Conservation (phyloP, 257 asterid species). For the Jasminum sambac region DNA sequence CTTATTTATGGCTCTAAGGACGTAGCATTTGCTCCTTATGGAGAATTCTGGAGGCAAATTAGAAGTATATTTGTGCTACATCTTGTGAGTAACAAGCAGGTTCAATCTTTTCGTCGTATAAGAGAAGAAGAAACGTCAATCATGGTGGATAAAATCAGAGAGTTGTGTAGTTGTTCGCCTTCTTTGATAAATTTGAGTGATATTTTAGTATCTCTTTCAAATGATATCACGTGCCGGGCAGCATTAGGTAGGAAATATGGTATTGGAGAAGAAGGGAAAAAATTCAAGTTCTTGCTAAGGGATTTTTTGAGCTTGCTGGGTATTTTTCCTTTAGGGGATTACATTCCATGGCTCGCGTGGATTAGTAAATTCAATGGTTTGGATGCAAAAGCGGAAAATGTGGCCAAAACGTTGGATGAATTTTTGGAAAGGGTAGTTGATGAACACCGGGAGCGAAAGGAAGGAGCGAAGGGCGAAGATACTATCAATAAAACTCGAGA, state of each 20-base stretch:
- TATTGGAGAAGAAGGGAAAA: conserved; percentile 39
- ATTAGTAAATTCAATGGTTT: conserved; percentile 43
- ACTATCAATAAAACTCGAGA: conserved; percentile 3
- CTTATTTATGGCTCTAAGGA: conserved; percentile 35
- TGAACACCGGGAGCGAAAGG: conserved; percentile 24
- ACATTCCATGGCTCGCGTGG: conserved; percentile 54
- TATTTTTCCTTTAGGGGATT: conserved; percentile 36
- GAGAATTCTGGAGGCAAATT: conserved; percentile 52
- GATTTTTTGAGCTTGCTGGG: conserved; percentile 38
- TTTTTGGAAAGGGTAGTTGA: conserved; percentile 42
- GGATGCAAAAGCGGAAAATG: conserved; percentile 29
- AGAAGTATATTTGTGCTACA: conserved; percentile 43
- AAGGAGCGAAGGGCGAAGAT: background rate
- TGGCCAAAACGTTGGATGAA: conserved; percentile 40
- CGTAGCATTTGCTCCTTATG: conserved; percentile 38
- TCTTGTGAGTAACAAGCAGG: conserved; percentile 48
- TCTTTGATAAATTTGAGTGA: conserved; percentile 38
- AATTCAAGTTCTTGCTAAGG: conserved; percentile 23
- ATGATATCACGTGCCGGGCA: conserved; percentile 43
- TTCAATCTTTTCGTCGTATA: conserved; percentile 31
- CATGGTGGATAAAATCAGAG: conserved; percentile 33
- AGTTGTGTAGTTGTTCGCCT: background rate
- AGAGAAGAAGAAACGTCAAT: conserved; percentile 44
- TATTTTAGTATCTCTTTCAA: conserved; percentile 26
- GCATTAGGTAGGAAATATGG: conserved; percentile 52